Evolutionary conservation across 2,329 filamentous ascomycete genomes (phyloP), one percentile per base, ranked within the genome.

Genomic region (Penicillium frequentans): DNA sequence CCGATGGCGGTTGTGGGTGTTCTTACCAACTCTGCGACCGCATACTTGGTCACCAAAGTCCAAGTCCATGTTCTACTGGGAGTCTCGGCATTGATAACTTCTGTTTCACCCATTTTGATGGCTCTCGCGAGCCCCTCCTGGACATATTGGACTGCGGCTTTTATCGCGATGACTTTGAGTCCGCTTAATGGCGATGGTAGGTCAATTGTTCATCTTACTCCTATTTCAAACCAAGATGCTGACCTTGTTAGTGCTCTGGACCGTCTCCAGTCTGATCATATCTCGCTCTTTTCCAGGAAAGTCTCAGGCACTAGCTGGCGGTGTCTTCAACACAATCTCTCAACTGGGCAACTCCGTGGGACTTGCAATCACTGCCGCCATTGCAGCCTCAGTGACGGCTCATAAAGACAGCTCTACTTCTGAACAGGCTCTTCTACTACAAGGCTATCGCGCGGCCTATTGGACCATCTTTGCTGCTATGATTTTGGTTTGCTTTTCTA

Each of bases 81-180:
- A 5, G 19, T 13, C 1, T 19, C 16, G 8, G 37, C 37, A 11
- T 5, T 42, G n/a, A 42, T 42, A 73, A 82, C 7, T 70, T 82
- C 63, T 72, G 68, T 33, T 64, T 81, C 4, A 69, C 71, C 83
- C 0, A 67, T 86, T 5, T 70, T 86, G 3, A 86, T 86, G 83
- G 84, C 83, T 0, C 43, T 85, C 5, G 75, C 81, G 21, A 65
- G 79, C 3, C 77, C 81, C 0, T 50, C 64, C 0, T 82, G 78
- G 27, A 31, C 76, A 1, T 86, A 84, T 65, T 86, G 82, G 82
- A 70, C 70, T 33, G 73, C 70, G 48, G 76, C 75, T 9, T 82
- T 82, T 55, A 61, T 77, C 10, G 75, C 49, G 1, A 50, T 50
- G 37, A 33, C 37, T 3, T 27, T 50, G 13, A 50, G 31, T 13